These are phyloP conservation scores for Phytophthora multivora DNA, from an alignment of 352 stramenopile genomes.

Conservation along the genomic window DNA sequence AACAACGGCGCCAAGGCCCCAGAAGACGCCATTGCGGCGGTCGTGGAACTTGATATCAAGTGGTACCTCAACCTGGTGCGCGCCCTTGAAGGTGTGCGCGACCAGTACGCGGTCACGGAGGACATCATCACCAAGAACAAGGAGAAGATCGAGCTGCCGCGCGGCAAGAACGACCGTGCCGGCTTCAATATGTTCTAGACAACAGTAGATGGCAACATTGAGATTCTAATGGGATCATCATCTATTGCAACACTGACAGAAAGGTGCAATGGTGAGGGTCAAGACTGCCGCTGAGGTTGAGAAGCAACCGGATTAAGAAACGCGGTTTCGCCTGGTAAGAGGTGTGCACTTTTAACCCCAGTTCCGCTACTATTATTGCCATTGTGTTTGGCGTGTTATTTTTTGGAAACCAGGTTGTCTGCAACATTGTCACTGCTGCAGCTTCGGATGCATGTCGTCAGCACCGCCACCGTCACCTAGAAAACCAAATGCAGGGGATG, in stretches of 20 bases:
- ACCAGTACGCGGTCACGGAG: slow-evolving; percentile 75
- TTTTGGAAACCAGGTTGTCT: slow-evolving; percentile 3
- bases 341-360: neutral
- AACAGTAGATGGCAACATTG: neutral
- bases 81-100: slow-evolving; percentile 70
- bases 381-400: neutral
- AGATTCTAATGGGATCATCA: slow-evolving; percentile 3
- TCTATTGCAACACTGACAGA: slow-evolving; percentile 7
- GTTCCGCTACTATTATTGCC: too few relatives aligned
- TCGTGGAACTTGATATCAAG: slow-evolving; percentile 83
- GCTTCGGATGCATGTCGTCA: slow-evolving; percentile 12
- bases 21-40: slow-evolving; percentile 65
- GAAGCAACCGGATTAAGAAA: slow-evolving; percentile 5
- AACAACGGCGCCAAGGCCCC: slow-evolving; percentile 31
- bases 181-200: slow-evolving; percentile 85
- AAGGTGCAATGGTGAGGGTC: slow-evolving; percentile 5
- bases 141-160: slow-evolving; percentile 78
- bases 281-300: neutral
- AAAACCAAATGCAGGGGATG: slow-evolving; percentile 19
- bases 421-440: neutral
- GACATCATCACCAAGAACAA: slow-evolving; percentile 83
- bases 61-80: slow-evolving; percentile 83
- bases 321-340: slow-evolving; percentile 6
- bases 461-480: slow-evolving; percentile 16
- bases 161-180: slow-evolving; percentile 66